Evolutionary conservation across 768 basidiomycete genomes (phyloP).

Genomic region (Pulveroboletus sp.): DNA sequence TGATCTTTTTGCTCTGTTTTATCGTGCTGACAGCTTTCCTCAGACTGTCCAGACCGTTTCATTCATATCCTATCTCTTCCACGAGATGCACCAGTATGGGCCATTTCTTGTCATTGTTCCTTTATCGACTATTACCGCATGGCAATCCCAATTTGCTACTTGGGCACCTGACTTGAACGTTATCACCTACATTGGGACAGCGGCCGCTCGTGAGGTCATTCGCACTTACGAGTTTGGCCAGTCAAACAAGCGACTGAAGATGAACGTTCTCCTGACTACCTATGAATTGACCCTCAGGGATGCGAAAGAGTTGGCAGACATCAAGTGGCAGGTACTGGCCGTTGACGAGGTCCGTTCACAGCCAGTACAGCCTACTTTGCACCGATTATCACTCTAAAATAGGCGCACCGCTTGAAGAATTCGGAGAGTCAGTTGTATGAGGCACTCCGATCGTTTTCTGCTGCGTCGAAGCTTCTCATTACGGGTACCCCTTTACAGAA

Average conservation of each 20-base stretch:
- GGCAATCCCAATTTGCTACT: conserved; percentile 89
- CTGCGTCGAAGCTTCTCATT: conserved; percentile 91
- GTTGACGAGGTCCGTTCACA: conserved; percentile 79
- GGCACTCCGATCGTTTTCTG: conserved; percentile 82
- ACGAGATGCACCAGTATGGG: conserved; percentile 87
- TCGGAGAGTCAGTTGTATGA: conserved; percentile 97
- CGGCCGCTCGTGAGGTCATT: conserved; percentile 83
- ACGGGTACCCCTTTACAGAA: conserved; percentile 98
- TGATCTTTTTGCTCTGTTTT: background rate
- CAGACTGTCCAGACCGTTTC: conserved; percentile 95
- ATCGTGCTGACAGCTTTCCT: conserved; percentile 9
- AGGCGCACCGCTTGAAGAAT: conserved; percentile 98
- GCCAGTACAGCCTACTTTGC: background rate
- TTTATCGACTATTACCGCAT: conserved; percentile 95
- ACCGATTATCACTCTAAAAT: conserved; percentile 14
- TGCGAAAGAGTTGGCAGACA: conserved; percentile 78
- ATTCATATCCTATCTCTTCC: conserved; percentile 92
- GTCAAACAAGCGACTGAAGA: conserved; percentile 84
- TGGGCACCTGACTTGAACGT: conserved; percentile 98
- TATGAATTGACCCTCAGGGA: conserved; percentile 95
- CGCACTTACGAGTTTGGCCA: conserved; percentile 88
- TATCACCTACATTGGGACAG: conserved; percentile 93
- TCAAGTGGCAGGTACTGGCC: conserved; percentile 96
- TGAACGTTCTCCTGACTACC: conserved; percentile 96
- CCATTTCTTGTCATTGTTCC: conserved; percentile 98